Evolutionary conservation across 306 rosid genomes (phyloP), one percentile per base, ranked within the genome.

Genomic region (Sechiopsis laciniata): DNA sequence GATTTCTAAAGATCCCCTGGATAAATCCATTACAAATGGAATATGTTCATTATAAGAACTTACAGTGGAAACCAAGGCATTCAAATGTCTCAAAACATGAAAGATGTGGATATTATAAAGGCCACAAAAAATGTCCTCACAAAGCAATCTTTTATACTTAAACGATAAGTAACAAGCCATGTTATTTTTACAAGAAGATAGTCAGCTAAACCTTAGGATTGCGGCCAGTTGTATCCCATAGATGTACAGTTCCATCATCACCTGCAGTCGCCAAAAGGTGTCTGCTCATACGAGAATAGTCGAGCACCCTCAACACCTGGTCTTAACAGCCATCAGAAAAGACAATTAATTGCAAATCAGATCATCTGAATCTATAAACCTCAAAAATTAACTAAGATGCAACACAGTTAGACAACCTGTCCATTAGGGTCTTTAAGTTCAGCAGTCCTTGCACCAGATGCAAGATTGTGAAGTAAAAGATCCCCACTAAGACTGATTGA

Each of bases 211-310:
- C 99, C 97, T 91, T 95, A 66, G 99, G 99, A 76, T 76, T 87
- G 76, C 97, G 95, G 26, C 96, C 93, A 55, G 97, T 95, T 50
- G 97, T 85, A 83, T 95, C 99, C 99, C 99, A 95, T 84, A 95
- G 82, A 87, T 91, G 97, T 42, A 89, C 85, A 3, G 95, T 88
- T 71, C 99, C 99, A 69, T 91, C 97, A 72, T 95, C 99, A 82
- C 99, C 99, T 73, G 99, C 96, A 51, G 97, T 95, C 80, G 83
- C 95, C 64, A 91, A 85, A 67, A 95, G 96, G 84, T 95, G 97
- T 67, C 97, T 83, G 82, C 96, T 95, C 75, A 83, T 83, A 78
- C 91, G 95, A 24, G 99, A 95, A 87, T 91, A 95, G 77, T 91
- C 99, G 77, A 95, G 96, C 83, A 89, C 97, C 90, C 96, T 91